A percentile compares a stretch with the other conserved stretches of the same genome.
Evolutionary conservation across 495 filamentous ascomycete genomes (phyloP).

Genomic region (Glutinoglossum americanum): DNA sequence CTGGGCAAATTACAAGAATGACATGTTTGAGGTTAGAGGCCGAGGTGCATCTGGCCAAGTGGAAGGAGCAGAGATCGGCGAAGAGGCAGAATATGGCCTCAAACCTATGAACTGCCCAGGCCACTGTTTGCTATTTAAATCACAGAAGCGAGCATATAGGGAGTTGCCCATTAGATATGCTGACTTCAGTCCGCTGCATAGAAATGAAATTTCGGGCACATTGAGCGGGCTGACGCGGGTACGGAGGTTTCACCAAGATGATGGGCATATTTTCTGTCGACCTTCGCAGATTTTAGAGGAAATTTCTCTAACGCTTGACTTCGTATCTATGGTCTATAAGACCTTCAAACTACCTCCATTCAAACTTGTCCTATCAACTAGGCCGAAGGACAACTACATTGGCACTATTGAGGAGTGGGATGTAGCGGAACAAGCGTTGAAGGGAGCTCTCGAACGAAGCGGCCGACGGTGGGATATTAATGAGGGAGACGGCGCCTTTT

Average conservation of each 20-base stretch:
- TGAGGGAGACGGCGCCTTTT: slow-evolving; percentile 78
- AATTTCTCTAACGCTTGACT: slow-evolving; percentile 57
- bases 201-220: slow-evolving; percentile 74
- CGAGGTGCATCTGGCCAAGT: slow-evolving; percentile 28
- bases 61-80: slow-evolving; percentile 21
- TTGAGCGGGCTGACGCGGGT: slow-evolving; percentile 75
- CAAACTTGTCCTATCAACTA: slow-evolving; percentile 58
- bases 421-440: slow-evolving; percentile 52
- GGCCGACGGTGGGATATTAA: slow-evolving; percentile 49
- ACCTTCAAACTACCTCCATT: slow-evolving; percentile 55
- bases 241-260: slow-evolving; percentile 87
- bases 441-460: slow-evolving; percentile 40
- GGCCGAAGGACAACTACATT: slow-evolving; percentile 56
- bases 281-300: slow-evolving; percentile 64
- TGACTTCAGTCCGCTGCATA: slow-evolving; percentile 79
- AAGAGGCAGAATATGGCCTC: slow-evolving; percentile 65
- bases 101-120: slow-evolving; percentile 98
- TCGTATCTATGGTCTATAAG: slow-evolving; percentile 57
- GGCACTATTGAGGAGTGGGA: slow-evolving; percentile 67
- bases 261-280: slow-evolving; percentile 87
- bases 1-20: slow-evolving; percentile 82
- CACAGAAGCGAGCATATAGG: slow-evolving; percentile 48
- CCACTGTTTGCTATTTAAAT: slow-evolving; percentile 72
- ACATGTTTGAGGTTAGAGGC: slow-evolving; percentile 78
- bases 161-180: slow-evolving; percentile 80